A percentile compares a stretch with the other conserved stretches of the same genome.
These are phyloP conservation scores for Ceratobasidium sp. DNA, from an alignment of 1,284 basidiomycete species.

Conservation along the genomic window DNA sequence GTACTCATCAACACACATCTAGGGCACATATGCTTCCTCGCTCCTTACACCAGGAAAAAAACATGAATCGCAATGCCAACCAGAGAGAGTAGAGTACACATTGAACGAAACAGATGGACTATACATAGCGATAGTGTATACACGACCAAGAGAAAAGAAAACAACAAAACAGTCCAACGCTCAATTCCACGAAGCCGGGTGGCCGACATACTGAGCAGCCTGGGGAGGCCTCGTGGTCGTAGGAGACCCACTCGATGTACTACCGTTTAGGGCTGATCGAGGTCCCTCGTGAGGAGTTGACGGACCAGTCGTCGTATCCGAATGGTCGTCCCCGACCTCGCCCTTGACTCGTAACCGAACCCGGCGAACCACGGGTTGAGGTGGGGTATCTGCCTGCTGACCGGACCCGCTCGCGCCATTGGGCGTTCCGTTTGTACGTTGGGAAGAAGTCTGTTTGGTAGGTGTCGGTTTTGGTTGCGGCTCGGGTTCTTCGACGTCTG, in stretches of 20 bases:
- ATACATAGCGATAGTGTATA: conserved; percentile 32
- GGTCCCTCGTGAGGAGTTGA: conserved; percentile 8
- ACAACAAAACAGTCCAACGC: background rate
- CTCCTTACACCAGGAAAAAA: too few relatives aligned
- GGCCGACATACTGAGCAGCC: background rate
- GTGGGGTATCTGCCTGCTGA: conserved; percentile 19
- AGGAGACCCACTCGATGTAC: conserved; percentile 1
- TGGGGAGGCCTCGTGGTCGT: background rate
- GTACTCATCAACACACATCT: too few relatives aligned
- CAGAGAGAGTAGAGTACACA: conserved; percentile 4
- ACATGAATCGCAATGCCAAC: too few relatives aligned
- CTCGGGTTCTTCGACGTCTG: conserved; percentile 31
- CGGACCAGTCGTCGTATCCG: conserved; percentile 23
- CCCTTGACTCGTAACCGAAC: conserved; percentile 35
- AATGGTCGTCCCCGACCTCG: conserved; percentile 3
- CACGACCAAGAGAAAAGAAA: conserved; percentile 1
- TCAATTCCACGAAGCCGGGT: background rate
- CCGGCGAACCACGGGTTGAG: conserved; percentile 27
- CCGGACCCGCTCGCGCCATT: conserved; percentile 21
- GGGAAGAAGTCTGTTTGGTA: conserved; percentile 3
- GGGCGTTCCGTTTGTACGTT: background rate
- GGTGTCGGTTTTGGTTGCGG: background rate
- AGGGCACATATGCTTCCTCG: too few relatives aligned
- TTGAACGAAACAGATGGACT: conserved; percentile 27
- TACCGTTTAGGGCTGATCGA: background rate